A percentile compares a stretch with the other conserved stretches of the same genome.
Evolutionary conservation across 2,329 filamentous ascomycete genomes (phyloP).

Genomic region (Diplocarpon mali): DNA sequence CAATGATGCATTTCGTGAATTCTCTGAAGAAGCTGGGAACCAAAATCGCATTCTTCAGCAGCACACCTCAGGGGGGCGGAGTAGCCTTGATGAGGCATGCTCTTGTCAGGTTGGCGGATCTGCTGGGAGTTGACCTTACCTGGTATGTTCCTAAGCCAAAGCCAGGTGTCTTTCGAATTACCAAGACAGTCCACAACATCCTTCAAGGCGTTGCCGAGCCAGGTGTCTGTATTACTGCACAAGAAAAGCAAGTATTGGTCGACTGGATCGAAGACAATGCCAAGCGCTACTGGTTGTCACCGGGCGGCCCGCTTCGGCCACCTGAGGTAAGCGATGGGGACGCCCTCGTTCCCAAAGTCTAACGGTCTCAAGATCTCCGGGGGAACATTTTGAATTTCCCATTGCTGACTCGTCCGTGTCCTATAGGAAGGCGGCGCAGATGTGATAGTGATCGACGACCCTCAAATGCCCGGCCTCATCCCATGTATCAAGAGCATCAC

Average conservation of each 20-base stretch:
- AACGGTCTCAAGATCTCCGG: too few relatives aligned
- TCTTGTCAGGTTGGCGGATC: slow-evolving; percentile 57
- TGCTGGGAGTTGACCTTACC: slow-evolving; percentile 55
- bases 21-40: slow-evolving; percentile 42
- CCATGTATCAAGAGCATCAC: slow-evolving; percentile 61
- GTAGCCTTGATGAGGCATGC: slow-evolving; percentile 58
- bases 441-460: slow-evolving; percentile 54
- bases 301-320: slow-evolving; percentile 54
- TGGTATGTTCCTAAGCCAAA: slow-evolving; percentile 77
- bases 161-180: slow-evolving; percentile 70
- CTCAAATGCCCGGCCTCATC: slow-evolving; percentile 73
- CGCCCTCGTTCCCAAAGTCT: slow-evolving; percentile 42
- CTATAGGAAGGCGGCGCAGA: background rate
- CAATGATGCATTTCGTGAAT: slow-evolving; percentile 42
- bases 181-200: slow-evolving; percentile 83
- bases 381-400: too few relatives aligned
- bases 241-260: slow-evolving; percentile 51
- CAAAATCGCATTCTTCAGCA: slow-evolving; percentile 53
- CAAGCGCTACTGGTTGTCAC: slow-evolving; percentile 59
- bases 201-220: slow-evolving; percentile 65
- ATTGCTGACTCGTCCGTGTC: background rate
- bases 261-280: slow-evolving; percentile 68
- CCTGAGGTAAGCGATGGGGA: slow-evolving; percentile 62
- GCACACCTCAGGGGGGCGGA: slow-evolving; percentile 53
- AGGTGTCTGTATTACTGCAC: slow-evolving; percentile 49